Evolutionary conservation across 1,284 basidiomycete genomes (phyloP).

Genomic region (Puccinia triticina): DNA sequence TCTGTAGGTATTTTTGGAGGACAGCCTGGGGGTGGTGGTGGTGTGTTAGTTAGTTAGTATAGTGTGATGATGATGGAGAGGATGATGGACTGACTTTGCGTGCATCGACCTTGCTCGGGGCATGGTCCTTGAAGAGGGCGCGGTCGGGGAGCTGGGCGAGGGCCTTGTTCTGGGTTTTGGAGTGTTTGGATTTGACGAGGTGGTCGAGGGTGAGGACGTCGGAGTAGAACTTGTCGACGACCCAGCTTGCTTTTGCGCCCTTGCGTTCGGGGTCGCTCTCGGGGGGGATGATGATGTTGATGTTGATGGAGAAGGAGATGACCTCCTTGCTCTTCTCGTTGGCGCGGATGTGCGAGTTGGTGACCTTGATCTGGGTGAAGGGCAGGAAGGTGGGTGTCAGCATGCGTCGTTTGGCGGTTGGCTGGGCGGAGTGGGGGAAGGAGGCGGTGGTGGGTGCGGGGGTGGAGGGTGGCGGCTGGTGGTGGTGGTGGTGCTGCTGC

Average conservation of each 20-base stretch:
- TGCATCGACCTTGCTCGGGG: conserved; percentile 92
- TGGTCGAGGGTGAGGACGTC: conserved; percentile 82
- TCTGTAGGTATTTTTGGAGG: conserved; percentile 83
- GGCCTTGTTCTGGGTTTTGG: conserved; percentile 70
- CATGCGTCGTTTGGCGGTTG: conserved; percentile 53
- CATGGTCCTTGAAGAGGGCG: conserved; percentile 92
- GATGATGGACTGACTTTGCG: conserved; percentile 70
- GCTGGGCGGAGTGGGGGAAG: conserved; percentile 34
- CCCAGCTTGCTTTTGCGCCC: conserved; percentile 74
- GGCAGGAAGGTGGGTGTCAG: conserved; percentile 57
- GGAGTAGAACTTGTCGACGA: conserved; percentile 87
- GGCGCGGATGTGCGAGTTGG: conserved; percentile 71
- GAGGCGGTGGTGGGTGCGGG: background rate
- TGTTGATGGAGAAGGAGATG: conserved; percentile 73
- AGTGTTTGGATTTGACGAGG: conserved; percentile 67
- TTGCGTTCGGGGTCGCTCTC: conserved; percentile 61
- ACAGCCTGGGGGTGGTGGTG: conserved; percentile 65
- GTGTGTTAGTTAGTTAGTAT: conserved; percentile 17
- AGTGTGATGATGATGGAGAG: background rate
- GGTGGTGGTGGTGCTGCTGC: background rate
- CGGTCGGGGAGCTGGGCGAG: conserved; percentile 83
- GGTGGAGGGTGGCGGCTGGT: background rate
- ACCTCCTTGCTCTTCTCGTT: conserved; percentile 86
- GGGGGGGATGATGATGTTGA: conserved; percentile 56
- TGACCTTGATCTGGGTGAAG: conserved; percentile 56